Base-by-base conservation (phyloP, 306 rosid species). In the Styphnolobium japonicum region DNA sequence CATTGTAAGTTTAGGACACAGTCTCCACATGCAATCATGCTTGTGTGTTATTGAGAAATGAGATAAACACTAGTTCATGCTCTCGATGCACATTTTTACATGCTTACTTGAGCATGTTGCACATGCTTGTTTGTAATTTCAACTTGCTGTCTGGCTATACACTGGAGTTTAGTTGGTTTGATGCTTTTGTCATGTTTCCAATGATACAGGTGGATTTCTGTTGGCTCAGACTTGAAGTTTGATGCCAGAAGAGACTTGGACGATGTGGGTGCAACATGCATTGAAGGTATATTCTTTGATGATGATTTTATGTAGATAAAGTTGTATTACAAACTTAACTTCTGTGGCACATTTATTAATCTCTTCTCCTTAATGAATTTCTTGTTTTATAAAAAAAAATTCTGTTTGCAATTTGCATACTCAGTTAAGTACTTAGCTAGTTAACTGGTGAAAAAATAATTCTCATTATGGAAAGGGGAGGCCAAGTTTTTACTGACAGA, bases 151-250 rank as follows among this genome's bases (percentile, higher is more conserved):
- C 58, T 55, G 55, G 36, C 34, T 48, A 67, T 45, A 65, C 75
- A 58, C 33, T 45, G 11, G 71, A 78, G 25, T 27, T 87, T 56
- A 39, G 45, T 63, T 82, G 75, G 71, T 82, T 75, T 82, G 82
- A 84, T 85, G 66, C 68, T 31, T 83, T 85, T 83, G 37, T 79
- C 65, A 60, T 64, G 76, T 77, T 73, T 81, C 56, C 66, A 12
- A 65, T 73, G 78, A 78, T 89, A 70, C 89, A 95, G 99, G 97
- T 95, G 99, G 99, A 87, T 95, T 86, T 95, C 99, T 85, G 94
- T 95, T 90, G 99, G 99, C 91, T 95, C 99, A 82, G 99, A 95
- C 91, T 88, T 95, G 88, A 95, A 93, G 91, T 95, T 88, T 83
- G 99, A 95, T 87, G 98, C 99, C 27, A 85, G 93, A 82, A 93